Conservation (phyloP, 2,329 filamentous ascomycete species). For the Trichoderma afroharzianum region DNA sequence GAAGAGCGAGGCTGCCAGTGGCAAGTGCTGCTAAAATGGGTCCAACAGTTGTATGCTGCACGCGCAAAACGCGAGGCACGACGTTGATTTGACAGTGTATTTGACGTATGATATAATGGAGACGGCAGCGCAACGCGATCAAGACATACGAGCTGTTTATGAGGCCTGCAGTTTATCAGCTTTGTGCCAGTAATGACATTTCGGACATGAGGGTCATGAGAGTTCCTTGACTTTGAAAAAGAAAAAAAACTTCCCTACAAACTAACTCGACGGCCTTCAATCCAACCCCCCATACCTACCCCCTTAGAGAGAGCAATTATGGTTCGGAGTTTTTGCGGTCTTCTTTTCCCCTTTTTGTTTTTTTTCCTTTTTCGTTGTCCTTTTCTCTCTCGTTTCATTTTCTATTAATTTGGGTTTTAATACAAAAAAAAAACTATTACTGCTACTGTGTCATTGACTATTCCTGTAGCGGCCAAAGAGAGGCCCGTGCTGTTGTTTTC, state of each 20-base stretch:
- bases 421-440: constrained; percentile 34
- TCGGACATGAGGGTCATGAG: constrained; percentile 17
- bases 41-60: neutral
- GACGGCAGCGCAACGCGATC: constrained; percentile 17
- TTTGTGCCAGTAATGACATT: constrained; percentile 16
- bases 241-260: neutral
- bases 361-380: constrained; percentile 35
- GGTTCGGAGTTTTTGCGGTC: constrained; percentile 47
- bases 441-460: constrained; percentile 22
- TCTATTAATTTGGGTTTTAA: constrained; percentile 42
- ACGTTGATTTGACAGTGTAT: constrained; percentile 10
- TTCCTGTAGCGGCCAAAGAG: constrained; percentile 3
- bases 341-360: constrained; percentile 29
- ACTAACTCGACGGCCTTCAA: constrained; percentile 18
- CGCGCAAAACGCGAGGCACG: neutral
- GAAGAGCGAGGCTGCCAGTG: constrained; percentile 52
- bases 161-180: constrained; percentile 1
- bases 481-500: neutral
- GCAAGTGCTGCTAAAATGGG: constrained; percentile 72
- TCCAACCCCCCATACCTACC: constrained; percentile 16
- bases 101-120: constrained; percentile 14
- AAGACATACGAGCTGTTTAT: constrained; percentile 14
- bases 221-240: neutral
- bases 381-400: constrained; percentile 17
- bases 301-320: constrained; percentile 37